Conservation (phyloP, 352 stramenopile species). For the Globisporangium recalcitrans region DNA sequence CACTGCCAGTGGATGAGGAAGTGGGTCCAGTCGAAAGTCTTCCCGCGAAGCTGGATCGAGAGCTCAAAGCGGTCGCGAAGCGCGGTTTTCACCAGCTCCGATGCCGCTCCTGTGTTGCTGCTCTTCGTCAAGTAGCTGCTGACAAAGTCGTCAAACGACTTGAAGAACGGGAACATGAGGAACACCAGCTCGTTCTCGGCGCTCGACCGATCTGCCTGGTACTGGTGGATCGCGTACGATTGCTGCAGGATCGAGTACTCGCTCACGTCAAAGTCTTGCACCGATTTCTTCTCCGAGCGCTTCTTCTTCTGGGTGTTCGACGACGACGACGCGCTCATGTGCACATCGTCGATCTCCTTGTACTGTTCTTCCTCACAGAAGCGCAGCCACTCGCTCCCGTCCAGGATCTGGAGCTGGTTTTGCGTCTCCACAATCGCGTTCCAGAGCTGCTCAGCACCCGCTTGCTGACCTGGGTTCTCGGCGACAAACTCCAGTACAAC, state of each 20-base stretch:
- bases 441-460: constrained; percentile 33
- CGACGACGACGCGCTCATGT: constrained; percentile 12
- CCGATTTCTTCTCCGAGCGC: constrained; percentile 13
- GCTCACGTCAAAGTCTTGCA: constrained; percentile 31
- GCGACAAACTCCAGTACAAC: constrained; percentile 15
- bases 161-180: constrained; percentile 64
- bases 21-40: constrained; percentile 65
- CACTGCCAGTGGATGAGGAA: constrained; percentile 84
- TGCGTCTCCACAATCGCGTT: constrained; percentile 31
- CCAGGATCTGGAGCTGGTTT: constrained; percentile 43
- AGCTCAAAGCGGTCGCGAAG: constrained; percentile 71
- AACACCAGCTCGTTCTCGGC: constrained; percentile 74
- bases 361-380: constrained; percentile 76
- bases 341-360: constrained; percentile 37
- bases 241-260: constrained; percentile 70
- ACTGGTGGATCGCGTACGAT: constrained; percentile 76
- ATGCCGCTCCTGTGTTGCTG: constrained; percentile 4
- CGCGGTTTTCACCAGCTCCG: constrained; percentile 30
- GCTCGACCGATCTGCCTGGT: constrained; percentile 64
- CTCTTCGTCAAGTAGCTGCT: constrained; percentile 19
- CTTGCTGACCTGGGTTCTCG: constrained; percentile 13
- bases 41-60: constrained; percentile 60
- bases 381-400: constrained; percentile 56
- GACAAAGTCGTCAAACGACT: constrained; percentile 52
- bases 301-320: constrained; percentile 20